These are phyloP conservation scores for Parsonsia alboflavescens DNA, from an alignment of 257 asterid genomes.

Conservation along the genomic window DNA sequence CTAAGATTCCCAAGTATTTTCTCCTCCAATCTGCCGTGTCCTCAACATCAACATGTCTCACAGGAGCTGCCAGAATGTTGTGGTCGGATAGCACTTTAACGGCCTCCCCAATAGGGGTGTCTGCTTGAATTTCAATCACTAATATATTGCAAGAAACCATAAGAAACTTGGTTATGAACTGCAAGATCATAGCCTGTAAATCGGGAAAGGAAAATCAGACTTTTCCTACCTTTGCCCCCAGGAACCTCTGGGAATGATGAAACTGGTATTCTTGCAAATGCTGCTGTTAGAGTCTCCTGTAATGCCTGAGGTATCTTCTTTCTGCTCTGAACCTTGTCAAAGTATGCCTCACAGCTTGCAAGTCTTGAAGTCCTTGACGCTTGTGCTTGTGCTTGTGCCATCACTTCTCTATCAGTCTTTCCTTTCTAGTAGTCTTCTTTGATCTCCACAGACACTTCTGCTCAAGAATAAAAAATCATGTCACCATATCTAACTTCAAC, in stretches of 20 bases:
- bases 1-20: slow-evolving; percentile 65
- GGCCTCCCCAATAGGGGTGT: slow-evolving; percentile 58
- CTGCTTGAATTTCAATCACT: slow-evolving; percentile 77
- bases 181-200: neutral
- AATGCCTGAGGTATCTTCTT: slow-evolving; percentile 52
- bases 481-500: neutral
- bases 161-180: neutral
- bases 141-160: neutral
- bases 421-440: neutral
- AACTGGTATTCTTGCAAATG: slow-evolving; percentile 66
- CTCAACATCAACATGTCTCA: slow-evolving; percentile 43
- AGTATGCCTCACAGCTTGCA: slow-evolving; percentile 66
- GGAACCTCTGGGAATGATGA: slow-evolving; percentile 78
- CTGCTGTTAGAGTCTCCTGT: slow-evolving; percentile 59
- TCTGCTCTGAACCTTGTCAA: slow-evolving; percentile 58
- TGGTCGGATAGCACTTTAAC: slow-evolving; percentile 67
- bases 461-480: neutral
- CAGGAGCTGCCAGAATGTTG: slow-evolving; percentile 84
- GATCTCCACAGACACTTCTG: neutral
- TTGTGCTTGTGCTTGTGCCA: slow-evolving; percentile 38
- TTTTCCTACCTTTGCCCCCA: slow-evolving; percentile 64
- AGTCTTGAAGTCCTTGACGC: slow-evolving; percentile 11
- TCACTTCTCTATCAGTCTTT: slow-evolving; percentile 16
- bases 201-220: neutral
- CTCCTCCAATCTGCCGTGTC: slow-evolving; percentile 59